A percentile compares a stretch with the other conserved stretches of the same genome.
Evolutionary conservation across 139 green algal species (phyloP).

Genomic region (Haematococcus sp.): DNA sequence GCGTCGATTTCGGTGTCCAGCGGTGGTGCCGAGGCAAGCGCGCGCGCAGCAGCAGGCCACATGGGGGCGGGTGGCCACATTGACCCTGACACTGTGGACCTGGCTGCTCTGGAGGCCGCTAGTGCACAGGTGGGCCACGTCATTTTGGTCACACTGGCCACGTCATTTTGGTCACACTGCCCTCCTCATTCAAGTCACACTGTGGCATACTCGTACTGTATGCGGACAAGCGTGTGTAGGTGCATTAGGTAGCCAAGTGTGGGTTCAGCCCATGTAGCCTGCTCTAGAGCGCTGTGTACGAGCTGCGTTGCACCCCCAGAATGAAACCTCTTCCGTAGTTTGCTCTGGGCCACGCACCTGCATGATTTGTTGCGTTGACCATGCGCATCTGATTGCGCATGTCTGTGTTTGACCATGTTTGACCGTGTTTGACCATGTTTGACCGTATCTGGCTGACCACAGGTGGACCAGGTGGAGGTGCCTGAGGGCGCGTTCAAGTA

Average conservation of each 20-base stretch:
- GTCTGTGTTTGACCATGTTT: too few relatives aligned
- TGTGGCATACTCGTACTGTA: too few relatives aligned
- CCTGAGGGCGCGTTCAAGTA: constrained; percentile 65
- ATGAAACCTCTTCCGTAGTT: not conserved
- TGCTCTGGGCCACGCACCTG: too few relatives aligned
- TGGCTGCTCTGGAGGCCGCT: constrained; percentile 49
- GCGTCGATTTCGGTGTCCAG: not conserved
- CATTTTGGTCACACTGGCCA: too few relatives aligned
- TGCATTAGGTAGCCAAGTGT: too few relatives aligned
- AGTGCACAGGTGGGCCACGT: not conserved
- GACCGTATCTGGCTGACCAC: too few relatives aligned
- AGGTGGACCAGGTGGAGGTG: constrained; percentile 39
- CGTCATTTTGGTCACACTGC: too few relatives aligned
- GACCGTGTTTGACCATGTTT: too few relatives aligned
- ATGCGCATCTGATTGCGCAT: not conserved
- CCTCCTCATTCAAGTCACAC: too few relatives aligned
- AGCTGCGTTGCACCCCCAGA: not conserved
- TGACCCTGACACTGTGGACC: constrained; percentile 61
- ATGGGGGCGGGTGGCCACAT: constrained; percentile 77
- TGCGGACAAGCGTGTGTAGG: too few relatives aligned
- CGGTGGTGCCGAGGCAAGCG: not conserved
- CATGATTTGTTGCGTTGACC: not conserved
- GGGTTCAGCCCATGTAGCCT: not conserved
- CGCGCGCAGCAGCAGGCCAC: not conserved
- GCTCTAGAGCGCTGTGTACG: not conserved